Percentiles rank a stretch among this genome's conserved stretches.
Evolutionary conservation across 306 rosid genomes (phyloP).

Genomic region (Medicago ruthenica): DNA sequence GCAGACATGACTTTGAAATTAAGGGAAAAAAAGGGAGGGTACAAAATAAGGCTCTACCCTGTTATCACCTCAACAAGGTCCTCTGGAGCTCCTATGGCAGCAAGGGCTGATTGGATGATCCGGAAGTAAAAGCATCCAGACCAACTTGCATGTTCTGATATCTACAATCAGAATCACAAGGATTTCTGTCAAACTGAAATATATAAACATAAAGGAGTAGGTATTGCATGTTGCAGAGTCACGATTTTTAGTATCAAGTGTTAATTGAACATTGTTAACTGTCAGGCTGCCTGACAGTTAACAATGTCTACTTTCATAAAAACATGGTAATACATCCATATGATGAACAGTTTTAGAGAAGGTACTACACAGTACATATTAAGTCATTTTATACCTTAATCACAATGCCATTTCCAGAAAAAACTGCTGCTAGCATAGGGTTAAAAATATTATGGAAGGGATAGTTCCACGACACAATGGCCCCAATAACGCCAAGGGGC

Average conservation of each 20-base stretch:
- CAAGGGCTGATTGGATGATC: conserved; percentile 97
- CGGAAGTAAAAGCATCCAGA: conserved; percentile 95
- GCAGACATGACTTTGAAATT: conserved; percentile 32
- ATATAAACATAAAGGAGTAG: conserved; percentile 32
- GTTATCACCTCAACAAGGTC: conserved; percentile 93
- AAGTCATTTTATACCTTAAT: conserved; percentile 64
- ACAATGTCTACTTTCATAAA: conserved; percentile 29
- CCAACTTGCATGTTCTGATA: conserved; percentile 98
- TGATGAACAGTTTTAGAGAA: conserved; percentile 34
- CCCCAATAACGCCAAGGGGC: conserved; percentile 94
- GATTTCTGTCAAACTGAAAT: conserved; percentile 43
- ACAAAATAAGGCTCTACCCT: conserved; percentile 63
- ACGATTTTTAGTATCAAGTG: conserved; percentile 12
- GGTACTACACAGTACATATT: conserved; percentile 16
- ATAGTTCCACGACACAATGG: conserved; percentile 95
- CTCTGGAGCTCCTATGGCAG: conserved; percentile 98
- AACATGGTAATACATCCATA: conserved; percentile 29
- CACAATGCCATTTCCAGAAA: conserved; percentile 91
- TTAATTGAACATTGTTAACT: neutral
- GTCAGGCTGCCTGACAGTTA: neutral
- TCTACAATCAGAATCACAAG: conserved; percentile 58
- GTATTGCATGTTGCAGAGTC: conserved; percentile 26
- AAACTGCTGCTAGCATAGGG: conserved; percentile 91
- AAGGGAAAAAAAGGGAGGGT: conserved; percentile 30
- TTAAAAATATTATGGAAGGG: conserved; percentile 94